These are phyloP conservation scores for Protostelium mycophagum DNA, from an alignment of 78 protist species.

Conservation along the genomic window DNA sequence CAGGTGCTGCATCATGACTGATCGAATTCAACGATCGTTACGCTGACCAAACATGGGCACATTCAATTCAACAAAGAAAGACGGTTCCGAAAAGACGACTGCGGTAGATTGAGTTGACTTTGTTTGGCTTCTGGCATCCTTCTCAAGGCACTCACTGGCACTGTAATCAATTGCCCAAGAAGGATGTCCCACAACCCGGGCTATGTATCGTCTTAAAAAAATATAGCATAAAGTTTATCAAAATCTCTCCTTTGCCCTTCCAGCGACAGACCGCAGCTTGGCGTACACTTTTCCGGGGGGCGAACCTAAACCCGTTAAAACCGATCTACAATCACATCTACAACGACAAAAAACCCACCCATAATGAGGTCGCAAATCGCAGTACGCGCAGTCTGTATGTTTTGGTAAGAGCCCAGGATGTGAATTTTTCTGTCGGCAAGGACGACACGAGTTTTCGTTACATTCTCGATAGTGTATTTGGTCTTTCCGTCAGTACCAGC, in stretches of 20 bases:
- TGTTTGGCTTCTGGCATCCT: too few species aligned
- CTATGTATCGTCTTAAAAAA: too few species aligned
- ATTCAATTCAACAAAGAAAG: too few species aligned
- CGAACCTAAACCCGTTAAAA: conserved; percentile 21
- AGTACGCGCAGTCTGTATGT: conserved; percentile 88
- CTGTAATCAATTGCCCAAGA: too few species aligned
- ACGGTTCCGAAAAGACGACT: too few species aligned
- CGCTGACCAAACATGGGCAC: too few species aligned
- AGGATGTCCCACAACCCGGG: too few species aligned
- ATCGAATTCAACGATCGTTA: too few species aligned
- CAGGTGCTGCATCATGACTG: too few species aligned
- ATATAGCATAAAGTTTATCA: conserved; percentile 13
- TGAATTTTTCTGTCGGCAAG: conserved; percentile 94
- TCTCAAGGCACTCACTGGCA: too few species aligned
- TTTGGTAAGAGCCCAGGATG: conserved; percentile 92
- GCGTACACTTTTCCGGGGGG: conserved; percentile 92
- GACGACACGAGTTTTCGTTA: conserved; percentile 95
- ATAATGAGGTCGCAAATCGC: conserved; percentile 89
- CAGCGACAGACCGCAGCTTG: conserved; percentile 73
- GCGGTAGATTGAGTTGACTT: too few species aligned
- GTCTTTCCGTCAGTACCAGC: conserved; percentile 97
- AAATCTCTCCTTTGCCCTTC: conserved; percentile 77
- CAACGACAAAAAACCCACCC: conserved; percentile 48
- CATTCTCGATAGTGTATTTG: conserved; percentile 95
- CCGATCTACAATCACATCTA: not conserved